Conservation (phyloP, 176 grass and related monocot species). For the Juncus effusus region DNA sequence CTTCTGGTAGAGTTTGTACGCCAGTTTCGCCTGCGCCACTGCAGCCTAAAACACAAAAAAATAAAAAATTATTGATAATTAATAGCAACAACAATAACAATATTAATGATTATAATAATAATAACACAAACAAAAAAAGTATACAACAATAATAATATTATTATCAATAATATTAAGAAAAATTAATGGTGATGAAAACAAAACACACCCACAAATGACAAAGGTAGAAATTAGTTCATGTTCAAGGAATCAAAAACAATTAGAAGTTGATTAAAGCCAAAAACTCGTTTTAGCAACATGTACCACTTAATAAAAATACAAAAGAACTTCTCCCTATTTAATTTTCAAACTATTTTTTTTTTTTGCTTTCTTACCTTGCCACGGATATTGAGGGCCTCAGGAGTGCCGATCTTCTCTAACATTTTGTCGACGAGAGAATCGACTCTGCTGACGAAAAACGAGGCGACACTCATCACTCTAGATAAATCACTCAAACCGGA, state of each 20-base stretch:
- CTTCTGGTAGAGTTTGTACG: conserved; percentile 90
- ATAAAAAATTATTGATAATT: no score
- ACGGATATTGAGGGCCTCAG: conserved; percentile 77
- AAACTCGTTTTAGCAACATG: neutral
- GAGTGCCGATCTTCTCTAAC: conserved; percentile 95
- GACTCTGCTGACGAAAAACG: conserved; percentile 95
- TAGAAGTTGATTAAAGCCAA: neutral
- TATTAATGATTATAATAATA: neutral
- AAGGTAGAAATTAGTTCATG: neutral
- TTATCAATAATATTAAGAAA: neutral
- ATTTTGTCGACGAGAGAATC: conserved; percentile 88
- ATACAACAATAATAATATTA: conserved; percentile 2
- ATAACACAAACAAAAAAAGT: neutral
- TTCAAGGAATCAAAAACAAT: neutral
- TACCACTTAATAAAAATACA: neutral
- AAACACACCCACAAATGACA: no score
- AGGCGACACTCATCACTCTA: conserved; percentile 92
- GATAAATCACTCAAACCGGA: conserved; percentile 86
- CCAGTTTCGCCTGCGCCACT: conserved; percentile 86
- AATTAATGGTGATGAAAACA: no score
- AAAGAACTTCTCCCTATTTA: neutral
- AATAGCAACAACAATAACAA: conserved; percentile 12
- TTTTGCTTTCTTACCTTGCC: conserved; percentile 62
- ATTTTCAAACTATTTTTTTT: no score
- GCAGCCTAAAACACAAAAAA: conserved; percentile 50